phyloP scores from a whole-genome alignment of 495 filamentous ascomycete genomes.

The Achaetomiella virescens region DNA sequence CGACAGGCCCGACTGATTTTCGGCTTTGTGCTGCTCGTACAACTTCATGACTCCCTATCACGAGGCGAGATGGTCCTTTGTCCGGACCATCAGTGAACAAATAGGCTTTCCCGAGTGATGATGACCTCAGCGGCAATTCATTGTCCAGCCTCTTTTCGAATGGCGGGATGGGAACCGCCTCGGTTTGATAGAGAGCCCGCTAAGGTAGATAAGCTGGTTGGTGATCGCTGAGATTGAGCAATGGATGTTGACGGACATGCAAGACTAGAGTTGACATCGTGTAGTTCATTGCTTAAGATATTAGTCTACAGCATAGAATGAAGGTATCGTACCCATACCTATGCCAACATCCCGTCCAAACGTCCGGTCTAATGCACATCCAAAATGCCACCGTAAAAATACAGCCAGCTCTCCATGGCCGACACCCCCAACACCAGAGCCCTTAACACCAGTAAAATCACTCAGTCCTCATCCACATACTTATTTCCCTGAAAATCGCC shows the following conservation, averaged over 20 bases:
- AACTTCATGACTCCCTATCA: not conserved
- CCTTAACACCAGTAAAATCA: not conserved
- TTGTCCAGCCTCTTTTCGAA: not conserved
- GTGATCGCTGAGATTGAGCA: not conserved
- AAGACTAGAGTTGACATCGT: not conserved
- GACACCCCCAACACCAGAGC: not conserved
- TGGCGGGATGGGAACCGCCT: not conserved
- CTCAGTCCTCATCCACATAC: slow-evolving; percentile 38
- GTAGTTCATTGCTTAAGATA: not conserved
- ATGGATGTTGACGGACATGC: not conserved
- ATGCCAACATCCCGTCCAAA: not conserved
- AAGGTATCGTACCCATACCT: not conserved
- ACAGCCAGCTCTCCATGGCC: not conserved
- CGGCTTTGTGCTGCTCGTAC: not conserved
- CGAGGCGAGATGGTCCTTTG: slow-evolving; percentile 1
- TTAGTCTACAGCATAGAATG: not conserved
- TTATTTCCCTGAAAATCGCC: slow-evolving; percentile 37
- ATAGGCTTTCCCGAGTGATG: not conserved
- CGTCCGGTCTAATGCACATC: slow-evolving; percentile 8
- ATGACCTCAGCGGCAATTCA: not conserved
- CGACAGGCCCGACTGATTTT: not conserved
- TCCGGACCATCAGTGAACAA: not conserved
- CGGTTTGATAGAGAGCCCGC: not conserved
- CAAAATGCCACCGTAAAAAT: not conserved
- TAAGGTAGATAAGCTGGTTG: not conserved